A percentile compares a stretch with the other conserved stretches of the same genome.
These are phyloP conservation scores for Puccinia hordei DNA, from an alignment of 1,284 basidiomycete genomes.

Conservation along the genomic window DNA sequence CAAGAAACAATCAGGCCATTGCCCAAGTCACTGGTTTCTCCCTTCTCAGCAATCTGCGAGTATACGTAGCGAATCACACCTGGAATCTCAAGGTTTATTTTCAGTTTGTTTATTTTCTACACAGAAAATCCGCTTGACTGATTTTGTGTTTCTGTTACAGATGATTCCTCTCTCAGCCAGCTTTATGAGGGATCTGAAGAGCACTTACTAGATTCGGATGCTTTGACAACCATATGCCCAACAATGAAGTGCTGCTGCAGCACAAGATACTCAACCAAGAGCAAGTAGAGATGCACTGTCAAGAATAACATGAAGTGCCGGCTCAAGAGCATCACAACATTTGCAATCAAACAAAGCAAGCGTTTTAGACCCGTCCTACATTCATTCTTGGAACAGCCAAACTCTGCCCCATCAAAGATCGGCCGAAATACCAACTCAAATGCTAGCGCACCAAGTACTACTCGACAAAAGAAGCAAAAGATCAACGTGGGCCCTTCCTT, in stretches of 20 bases:
- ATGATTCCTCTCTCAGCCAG: constrained; percentile 38
- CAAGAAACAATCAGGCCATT: background rate
- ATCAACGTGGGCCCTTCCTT: constrained; percentile 44
- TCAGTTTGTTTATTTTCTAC: background rate
- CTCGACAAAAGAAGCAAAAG: constrained; percentile 34
- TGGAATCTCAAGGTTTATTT: constrained; percentile 17
- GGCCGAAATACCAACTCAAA: background rate
- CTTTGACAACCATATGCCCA: constrained; percentile 24
- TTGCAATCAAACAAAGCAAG: background rate
- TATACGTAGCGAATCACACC: background rate
- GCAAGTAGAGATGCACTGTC: background rate
- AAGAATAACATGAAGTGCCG: background rate
- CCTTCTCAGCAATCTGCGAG: constrained; percentile 17
- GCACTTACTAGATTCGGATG: constrained; percentile 44
- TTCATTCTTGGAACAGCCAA: constrained; percentile 42
- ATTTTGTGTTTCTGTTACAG: background rate
- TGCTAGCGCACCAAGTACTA: constrained; percentile 15
- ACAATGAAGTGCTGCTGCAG: too few relatives aligned
- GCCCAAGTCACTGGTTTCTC: background rate
- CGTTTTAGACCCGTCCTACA: constrained; percentile 3
- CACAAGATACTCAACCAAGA: too few relatives aligned
- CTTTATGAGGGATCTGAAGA: constrained; percentile 28
- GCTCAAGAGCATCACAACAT: background rate
- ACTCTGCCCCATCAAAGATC: background rate
- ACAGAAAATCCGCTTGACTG: background rate